phyloP scores from a whole-genome alignment of 2,329 filamentous ascomycete species.

The Pleomassaria siparia region DNA sequence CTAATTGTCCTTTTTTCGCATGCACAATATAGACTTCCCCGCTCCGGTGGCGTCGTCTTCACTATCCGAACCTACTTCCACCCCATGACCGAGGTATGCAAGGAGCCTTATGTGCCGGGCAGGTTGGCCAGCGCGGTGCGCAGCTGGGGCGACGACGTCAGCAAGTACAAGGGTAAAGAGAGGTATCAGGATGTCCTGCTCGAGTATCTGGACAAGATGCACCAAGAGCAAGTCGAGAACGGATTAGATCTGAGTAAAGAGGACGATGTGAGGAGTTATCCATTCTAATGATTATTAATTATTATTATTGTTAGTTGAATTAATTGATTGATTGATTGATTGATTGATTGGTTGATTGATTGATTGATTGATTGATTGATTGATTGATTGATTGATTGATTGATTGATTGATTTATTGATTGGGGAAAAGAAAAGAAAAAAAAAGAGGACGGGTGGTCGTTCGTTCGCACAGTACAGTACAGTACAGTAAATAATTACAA shows the following conservation, averaged over 20 bases:
- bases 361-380: too few species aligned
- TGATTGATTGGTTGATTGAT: too few species aligned
- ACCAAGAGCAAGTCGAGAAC: conserved; percentile 69
- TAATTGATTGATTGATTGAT: too few species aligned
- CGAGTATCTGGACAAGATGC: conserved; percentile 73
- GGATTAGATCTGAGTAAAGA: conserved; percentile 66
- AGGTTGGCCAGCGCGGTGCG: conserved; percentile 74
- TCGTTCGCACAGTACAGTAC: too few species aligned
- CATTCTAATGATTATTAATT: conserved; percentile 54
- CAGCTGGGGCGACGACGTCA: conserved; percentile 80
- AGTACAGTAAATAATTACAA: too few species aligned
- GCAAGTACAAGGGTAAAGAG: conserved; percentile 75
- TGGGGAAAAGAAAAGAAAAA: too few species aligned
- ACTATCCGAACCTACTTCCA: conserved; percentile 81
- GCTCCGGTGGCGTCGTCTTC: conserved; percentile 60
- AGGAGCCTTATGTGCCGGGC: conserved; percentile 77
- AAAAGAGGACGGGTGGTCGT: too few species aligned
- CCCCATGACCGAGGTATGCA: conserved; percentile 65
- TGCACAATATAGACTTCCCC: conserved; percentile 45
- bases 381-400: too few species aligned
- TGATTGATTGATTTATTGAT: too few species aligned
- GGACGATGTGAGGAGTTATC: conserved; percentile 63
- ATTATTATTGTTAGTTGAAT: too few species aligned
- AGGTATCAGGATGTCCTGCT: conserved; percentile 72
- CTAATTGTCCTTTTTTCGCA: background rate